Base-by-base conservation (phyloP, 768 basidiomycete species). In the Podaxis rugospora region DNA sequence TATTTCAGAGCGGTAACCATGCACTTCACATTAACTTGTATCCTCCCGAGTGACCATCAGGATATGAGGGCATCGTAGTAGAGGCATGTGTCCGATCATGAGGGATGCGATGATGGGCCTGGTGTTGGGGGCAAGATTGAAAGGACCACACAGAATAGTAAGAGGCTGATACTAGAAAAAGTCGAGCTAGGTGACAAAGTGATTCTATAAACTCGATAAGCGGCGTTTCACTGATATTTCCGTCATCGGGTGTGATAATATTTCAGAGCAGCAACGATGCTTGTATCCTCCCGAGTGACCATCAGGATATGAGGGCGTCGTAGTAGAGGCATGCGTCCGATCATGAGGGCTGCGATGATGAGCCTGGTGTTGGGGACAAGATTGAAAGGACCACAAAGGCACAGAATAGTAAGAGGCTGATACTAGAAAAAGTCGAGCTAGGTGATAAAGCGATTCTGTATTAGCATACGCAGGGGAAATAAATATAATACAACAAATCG, bases 1-100 rank as follows among this genome's bases (percentile, higher is more conserved):
- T 66, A 81, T 81, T 68, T 82, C 78, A 1, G 82, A 83, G 68
- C 79, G 82, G 47, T 80, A 71, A 27, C 74, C 69, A 35, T 75
- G 63, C 1, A 71, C 65, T 32, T 66, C 65, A 21, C 68, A 68
- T 25, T 69, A 71, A 27, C 68, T 74, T 16, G 77, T 79, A 50
- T 71, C 69, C 3, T 70, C 52, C 16, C 44, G 63, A 27, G 62
- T 72, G 36, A 76, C 76, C 53, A 78, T 68, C 37, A 82, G 69
- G 63, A 83, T 74, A 62, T 83, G 81, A 9, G 81, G 78, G 27
- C 72, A 69, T 36, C 81, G 80, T 66, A 16, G 80, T 81, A 51
- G 76, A 70, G 21, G 81, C 7, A 81, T 82, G 66, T 82, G 82
- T 23, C 68, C 67, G n/a, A 66, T 59, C 61, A 81, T 76, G 16